Base-by-base conservation (phyloP, 176 grass and related monocot genomes). In the Phoenix roebelenii region DNA sequence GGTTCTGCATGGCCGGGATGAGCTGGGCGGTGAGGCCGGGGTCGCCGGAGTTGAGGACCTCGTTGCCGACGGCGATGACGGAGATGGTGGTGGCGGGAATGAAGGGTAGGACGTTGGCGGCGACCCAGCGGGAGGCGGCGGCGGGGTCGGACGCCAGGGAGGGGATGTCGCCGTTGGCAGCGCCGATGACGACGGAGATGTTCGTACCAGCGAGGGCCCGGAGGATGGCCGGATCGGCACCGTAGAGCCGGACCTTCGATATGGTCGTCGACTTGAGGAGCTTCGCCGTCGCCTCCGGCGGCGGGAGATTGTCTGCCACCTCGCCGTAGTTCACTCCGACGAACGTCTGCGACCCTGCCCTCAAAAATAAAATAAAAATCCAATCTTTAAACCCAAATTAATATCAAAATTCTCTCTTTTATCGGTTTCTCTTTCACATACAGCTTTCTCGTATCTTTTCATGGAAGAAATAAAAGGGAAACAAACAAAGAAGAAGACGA, bases 301-400 rank as follows among this genome's bases (percentile, higher is more conserved):
- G 22, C 49, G 62, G 62, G 15, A 65, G 62, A 20, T 65, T 65
- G 62, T 65, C 62, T 15, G 62, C 62, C 62, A 51, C 62, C 62
- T 65, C 35, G 44, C 62, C 62, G 22, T 51, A 65, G 62, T 65
- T 52, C 20, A 65, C 20, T 49, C 62, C 62, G 15, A 65, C 18
- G 62, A 51, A 50, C 22, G 39, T 17, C 48, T 65, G 62, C 4
- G 62, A 22, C 5, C 5, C 62, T 65, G 62, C 59, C 10, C 1
- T 0, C 35, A 2, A 44, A 12, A 35, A 0, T 2, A 12, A 44
- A 44, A 14, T 44, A 44, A 44, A 44, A 14, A 44, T 12, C 10
- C 9, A 2, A 44, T 12, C 14, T 44, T 44, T 14, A 44, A 44
- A 14, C 35, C 35, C 35, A 14, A 44, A 35, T 35, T 35, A 35